Evolutionary conservation across 148 eudicot species (phyloP).

Genomic region (Heliamphora exappendiculata): DNA sequence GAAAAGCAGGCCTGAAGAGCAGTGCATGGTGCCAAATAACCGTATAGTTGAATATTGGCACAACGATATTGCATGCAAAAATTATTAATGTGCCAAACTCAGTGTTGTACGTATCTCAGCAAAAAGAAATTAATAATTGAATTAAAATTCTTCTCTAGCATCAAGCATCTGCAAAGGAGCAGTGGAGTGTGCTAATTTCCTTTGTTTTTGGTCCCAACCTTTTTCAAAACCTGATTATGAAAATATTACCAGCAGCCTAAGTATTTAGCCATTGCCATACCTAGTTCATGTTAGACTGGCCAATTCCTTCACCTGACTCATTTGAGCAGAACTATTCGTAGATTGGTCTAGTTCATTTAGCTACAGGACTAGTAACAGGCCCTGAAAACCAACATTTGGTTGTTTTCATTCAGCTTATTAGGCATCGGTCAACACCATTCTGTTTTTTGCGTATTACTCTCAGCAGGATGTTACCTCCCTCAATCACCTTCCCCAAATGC

Average conservation of each 20-base stretch:
- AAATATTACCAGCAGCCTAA: neutral
- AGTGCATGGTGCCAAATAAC: neutral
- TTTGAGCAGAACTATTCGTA: neutral
- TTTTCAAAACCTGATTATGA: neutral
- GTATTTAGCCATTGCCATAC: neutral
- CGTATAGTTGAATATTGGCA: neutral
- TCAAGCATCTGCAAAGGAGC: slow-evolving; percentile 2
- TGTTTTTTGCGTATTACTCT: neutral
- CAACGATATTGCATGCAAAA: neutral
- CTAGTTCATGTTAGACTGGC: neutral
- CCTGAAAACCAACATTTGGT: neutral
- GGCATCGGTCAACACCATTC: neutral
- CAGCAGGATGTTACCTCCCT: neutral
- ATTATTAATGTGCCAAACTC: neutral
- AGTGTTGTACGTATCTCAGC: neutral
- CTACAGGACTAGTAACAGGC: neutral
- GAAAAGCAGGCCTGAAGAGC: neutral
- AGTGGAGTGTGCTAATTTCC: neutral
- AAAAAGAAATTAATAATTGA: neutral
- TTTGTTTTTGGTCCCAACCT: neutral
- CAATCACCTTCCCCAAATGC: neutral
- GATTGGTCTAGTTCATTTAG: neutral
- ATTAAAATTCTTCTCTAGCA: neutral
- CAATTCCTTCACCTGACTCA: neutral
- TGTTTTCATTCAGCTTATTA: neutral